Base-by-base conservation (phyloP, 352 stramenopile genomes). In the Phytopythium oedochilum region DNA sequence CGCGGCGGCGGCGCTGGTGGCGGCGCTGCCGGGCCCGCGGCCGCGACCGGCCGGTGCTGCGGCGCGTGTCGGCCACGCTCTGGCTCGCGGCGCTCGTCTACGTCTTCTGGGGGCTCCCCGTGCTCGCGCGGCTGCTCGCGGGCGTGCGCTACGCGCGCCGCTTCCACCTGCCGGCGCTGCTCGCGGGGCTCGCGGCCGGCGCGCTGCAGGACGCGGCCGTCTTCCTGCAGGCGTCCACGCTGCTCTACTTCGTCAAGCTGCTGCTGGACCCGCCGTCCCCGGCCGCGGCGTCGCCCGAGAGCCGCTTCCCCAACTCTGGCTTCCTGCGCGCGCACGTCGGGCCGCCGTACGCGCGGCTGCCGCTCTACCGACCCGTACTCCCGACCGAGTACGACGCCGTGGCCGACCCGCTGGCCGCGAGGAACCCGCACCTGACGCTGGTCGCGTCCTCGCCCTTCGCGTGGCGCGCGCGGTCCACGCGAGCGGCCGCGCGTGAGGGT, bases 41-140 rank as follows among this genome's bases (percentile, higher is more conserved):
- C 32, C 48, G n/a, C 50, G 57, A 62, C 15, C 57, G 60, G 12
- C 55, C 44, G 32, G 52, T 72, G 0, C 15, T 72, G 15, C 39
- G 78, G 32, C 55, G 66, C 53, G 60, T 86, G 44, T 70, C 68
- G 49, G 75, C 84, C 60, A 89, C 71, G 40, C 60, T 89, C 60
- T 89, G 75, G 78, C 71, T 85, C 32, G 75, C 73, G 3, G 64
- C 76, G 47, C 68, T 89, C 9, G 72, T 89, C 10, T 89, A 87
- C 62, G 66, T 74, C 34, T 89, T 87, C 55, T 67, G 83, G 6
- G 76, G 79, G 1, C 63, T 89, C 11, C 79, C 79, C 2, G 72
- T 84, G 35, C 56, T 89, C 22, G 79, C 74, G 14, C 79, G 79
- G 17, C 62, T 89, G 12, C 59, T 89, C 14, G 86, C 86, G 28